phyloP scores from a whole-genome alignment of 2,329 filamentous ascomycete genomes.

The Penicillium janthinellum region DNA sequence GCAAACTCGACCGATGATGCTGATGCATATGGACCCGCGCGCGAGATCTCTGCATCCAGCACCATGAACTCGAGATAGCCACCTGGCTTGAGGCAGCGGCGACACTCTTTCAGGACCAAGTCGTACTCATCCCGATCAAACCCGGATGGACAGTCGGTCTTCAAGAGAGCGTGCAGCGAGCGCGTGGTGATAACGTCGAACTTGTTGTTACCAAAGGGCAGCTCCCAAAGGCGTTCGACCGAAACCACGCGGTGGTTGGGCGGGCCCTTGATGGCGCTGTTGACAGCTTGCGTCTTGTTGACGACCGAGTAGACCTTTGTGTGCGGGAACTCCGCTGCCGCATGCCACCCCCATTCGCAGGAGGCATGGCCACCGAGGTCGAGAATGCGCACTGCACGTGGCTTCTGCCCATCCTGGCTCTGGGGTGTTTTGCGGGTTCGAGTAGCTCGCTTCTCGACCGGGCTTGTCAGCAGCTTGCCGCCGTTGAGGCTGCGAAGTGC shows the following conservation, averaged over 20 bases:
- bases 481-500: constrained; percentile 63
- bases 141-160: constrained; percentile 63
- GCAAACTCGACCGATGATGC: constrained; percentile 90
- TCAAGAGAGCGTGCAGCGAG: constrained; percentile 81
- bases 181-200: constrained; percentile 93
- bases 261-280: constrained; percentile 77
- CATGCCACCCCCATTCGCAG: constrained; percentile 96
- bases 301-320: constrained; percentile 86
- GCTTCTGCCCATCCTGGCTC: constrained; percentile 22
- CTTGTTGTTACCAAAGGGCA: constrained; percentile 82
- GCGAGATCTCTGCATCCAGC: constrained; percentile 87
- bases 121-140: constrained; percentile 84
- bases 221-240: constrained; percentile 72
- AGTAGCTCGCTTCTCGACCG: constrained; percentile 44
- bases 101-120: constrained; percentile 78
- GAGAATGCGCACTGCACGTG: constrained; percentile 66
- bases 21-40: constrained; percentile 75
- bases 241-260: constrained; percentile 82
- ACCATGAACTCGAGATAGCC: constrained; percentile 90
- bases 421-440: constrained; percentile 28
- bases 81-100: constrained; percentile 88
- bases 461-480: constrained; percentile 60
- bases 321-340: constrained; percentile 81
- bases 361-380: constrained; percentile 83
- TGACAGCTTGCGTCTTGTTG: constrained; percentile 71